A percentile compares a stretch with the other conserved stretches of the same genome.
phyloP scores from a whole-genome alignment of 352 stramenopile species.

The Halophytophthora batemanensis region DNA sequence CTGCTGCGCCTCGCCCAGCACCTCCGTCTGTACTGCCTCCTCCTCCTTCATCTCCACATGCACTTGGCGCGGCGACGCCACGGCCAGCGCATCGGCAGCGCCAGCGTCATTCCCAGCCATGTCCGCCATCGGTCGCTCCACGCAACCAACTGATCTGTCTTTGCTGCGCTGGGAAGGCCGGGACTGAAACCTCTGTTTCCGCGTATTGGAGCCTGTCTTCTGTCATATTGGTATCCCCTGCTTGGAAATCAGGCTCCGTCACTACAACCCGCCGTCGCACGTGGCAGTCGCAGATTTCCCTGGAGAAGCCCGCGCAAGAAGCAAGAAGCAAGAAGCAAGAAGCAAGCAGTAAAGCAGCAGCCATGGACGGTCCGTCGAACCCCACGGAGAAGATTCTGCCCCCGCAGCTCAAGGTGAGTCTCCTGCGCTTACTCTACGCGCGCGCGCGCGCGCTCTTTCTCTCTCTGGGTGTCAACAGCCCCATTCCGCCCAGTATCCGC shows the following conservation, averaged over 20 bases:
- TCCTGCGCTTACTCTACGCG: background rate
- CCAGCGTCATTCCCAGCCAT: too few relatives aligned
- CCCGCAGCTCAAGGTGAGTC: slow-evolving; percentile 37
- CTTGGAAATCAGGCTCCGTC: slow-evolving; percentile 6
- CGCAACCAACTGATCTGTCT: too few relatives aligned
- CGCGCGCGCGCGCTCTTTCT: too few relatives aligned
- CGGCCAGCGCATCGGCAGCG: background rate
- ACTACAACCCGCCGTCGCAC: slow-evolving; percentile 8
- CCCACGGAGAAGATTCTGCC: slow-evolving; percentile 63
- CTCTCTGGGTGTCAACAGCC: too few relatives aligned
- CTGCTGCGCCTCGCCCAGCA: background rate
- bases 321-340: background rate
- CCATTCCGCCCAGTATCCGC: too few relatives aligned
- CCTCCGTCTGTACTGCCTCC: background rate
- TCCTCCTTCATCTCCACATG: slow-evolving; percentile 12
- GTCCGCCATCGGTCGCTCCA: too few relatives aligned
- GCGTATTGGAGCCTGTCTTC: too few relatives aligned
- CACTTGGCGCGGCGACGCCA: slow-evolving; percentile 6
- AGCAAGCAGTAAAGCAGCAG: slow-evolving; percentile 4
- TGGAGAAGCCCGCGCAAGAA: background rate
- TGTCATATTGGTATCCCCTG: background rate
- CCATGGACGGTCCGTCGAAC: slow-evolving; percentile 56
- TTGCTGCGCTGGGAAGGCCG: too few relatives aligned
- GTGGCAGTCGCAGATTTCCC: slow-evolving; percentile 15
- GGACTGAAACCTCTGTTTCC: too few relatives aligned